Percentiles rank a stretch among this genome's conserved stretches.
phyloP scores from a whole-genome alignment of 1,139 yeast species.

The Zygoascus meyerae region DNA sequence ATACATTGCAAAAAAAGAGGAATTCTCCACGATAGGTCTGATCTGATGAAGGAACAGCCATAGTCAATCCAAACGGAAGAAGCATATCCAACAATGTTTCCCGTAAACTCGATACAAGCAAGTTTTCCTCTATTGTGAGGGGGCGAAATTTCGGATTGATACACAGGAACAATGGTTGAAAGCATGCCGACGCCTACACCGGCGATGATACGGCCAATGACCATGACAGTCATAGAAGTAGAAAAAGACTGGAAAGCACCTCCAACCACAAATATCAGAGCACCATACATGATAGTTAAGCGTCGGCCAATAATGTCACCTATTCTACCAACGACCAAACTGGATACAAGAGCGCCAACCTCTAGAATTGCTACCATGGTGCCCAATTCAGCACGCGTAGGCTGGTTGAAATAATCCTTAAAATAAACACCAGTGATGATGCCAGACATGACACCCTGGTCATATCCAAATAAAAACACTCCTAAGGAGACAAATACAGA shows the following conservation, averaged over 20 bases:
- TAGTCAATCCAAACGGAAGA: constrained; percentile 90
- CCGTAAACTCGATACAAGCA: constrained; percentile 90
- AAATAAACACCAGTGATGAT: constrained; percentile 65
- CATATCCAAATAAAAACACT: constrained; percentile 82
- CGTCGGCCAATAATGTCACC: constrained; percentile 82
- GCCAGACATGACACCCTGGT: constrained; percentile 89
- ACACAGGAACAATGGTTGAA: constrained; percentile 93
- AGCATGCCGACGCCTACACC: constrained; percentile 88
- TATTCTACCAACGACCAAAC: constrained; percentile 66
- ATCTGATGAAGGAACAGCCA: constrained; percentile 57
- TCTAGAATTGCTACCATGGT: constrained; percentile 81
- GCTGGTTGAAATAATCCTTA: constrained; percentile 65
- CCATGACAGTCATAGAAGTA: constrained; percentile 44
- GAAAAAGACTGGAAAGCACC: constrained; percentile 68
- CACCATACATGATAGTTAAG: constrained; percentile 74
- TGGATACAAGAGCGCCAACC: constrained; percentile 77
- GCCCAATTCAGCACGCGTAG: constrained; percentile 62
- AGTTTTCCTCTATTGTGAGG: constrained; percentile 83
- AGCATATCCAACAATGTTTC: constrained; percentile 82
- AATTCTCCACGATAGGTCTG: constrained; percentile 64
- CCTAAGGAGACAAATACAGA: constrained; percentile 78
- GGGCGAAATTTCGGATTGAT: constrained; percentile 87
- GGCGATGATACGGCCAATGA: constrained; percentile 69
- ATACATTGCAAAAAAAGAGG: constrained; percentile 74
- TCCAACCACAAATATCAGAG: constrained; percentile 73